Evolutionary conservation across 257 asterid genomes (phyloP), one percentile per base, ranked within the genome.

Genomic region (Lavandula angustifolia): DNA sequence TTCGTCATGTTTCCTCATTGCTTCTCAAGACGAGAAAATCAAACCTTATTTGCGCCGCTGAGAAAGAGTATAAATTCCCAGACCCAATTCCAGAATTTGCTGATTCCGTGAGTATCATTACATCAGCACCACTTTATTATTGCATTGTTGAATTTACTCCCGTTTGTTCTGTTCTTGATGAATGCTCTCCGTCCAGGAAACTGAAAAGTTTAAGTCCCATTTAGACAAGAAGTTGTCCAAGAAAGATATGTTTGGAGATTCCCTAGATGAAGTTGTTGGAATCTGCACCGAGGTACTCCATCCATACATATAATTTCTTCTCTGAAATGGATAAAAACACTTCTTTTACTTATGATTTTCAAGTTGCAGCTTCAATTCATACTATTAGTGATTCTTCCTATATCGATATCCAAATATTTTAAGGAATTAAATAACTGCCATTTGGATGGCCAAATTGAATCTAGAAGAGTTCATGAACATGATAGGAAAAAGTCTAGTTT

Each of bases 61-160:
- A 87, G 9, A 78, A 81, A 42, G 97, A 92, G 76, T 84, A 87
- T 84, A 85, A 88, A 76, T 88, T 92, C 69, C 98, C 95, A 1
- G 96, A 92, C 79, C 98, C 96, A 22, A 85, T 92, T 71, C 98
- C 98, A 4, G 98, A 92, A 76, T 92, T 91, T 46, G 96, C 98
- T 59, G 92, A 85, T 49, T 78, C 95, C 53, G 98, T 88, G 35
- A 79, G 89, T 74, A 29, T 17, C 27, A 16, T 11, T 44, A 13
- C 41, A 29, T 31, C n/a, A n/a, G n/a, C n/a, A n/a, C n/a, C n/a
- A n/a, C n/a, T n/a, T 7, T 17, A 0, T 16, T 2, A 37, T 31
- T 61, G 40, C 9, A 54, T 3, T 35, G 13, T 41, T 70, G 13
- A 73, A 53, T 7, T 14, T 49, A 47, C 1, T 16, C 9, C 7